A percentile compares a stretch with the other conserved stretches of the same genome.
phyloP scores from a whole-genome alignment of 1,284 basidiomycete species.

The Rhodotorula sp. region DNA sequence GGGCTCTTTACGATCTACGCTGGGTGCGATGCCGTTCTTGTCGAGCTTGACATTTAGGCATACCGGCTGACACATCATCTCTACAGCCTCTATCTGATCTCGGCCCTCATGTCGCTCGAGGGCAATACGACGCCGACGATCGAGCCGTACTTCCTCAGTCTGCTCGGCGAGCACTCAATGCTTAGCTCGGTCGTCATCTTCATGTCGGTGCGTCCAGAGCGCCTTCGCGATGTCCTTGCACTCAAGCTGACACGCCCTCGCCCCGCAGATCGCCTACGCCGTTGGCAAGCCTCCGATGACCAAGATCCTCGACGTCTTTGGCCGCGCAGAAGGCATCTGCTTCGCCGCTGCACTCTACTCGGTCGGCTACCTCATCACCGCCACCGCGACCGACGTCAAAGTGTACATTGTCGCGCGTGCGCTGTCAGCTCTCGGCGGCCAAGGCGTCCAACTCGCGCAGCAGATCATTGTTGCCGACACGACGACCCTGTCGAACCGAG shows the following conservation, averaged over 20 bases:
- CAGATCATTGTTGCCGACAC: conserved; percentile 47
- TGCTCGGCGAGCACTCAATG: conserved; percentile 43
- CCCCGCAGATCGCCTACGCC: conserved; percentile 43
- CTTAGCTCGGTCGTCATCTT: conserved; percentile 44
- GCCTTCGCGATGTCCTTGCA: background rate
- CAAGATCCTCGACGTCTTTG: conserved; percentile 47
- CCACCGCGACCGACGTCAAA: conserved; percentile 36
- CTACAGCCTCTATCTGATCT: conserved; percentile 37
- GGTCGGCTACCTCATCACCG: conserved; percentile 42
- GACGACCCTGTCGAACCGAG: conserved; percentile 45
- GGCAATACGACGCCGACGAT: conserved; percentile 44
- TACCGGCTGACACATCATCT: background rate
- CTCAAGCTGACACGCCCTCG: background rate
- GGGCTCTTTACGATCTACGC: conserved; percentile 37
- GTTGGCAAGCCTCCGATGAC: conserved; percentile 47
- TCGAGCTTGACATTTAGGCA: too few species aligned
- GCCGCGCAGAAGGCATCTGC: conserved; percentile 45
- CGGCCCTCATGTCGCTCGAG: conserved; percentile 42
- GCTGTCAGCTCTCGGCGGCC: conserved; percentile 43
- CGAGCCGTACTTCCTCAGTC: conserved; percentile 46
- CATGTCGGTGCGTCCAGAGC: conserved; percentile 36
- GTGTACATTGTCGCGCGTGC: conserved; percentile 42
- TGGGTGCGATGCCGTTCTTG: conserved; percentile 15
- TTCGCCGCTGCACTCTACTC: conserved; percentile 44
- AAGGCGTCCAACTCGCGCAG: conserved; percentile 46